Evolutionary conservation across 495 filamentous ascomycete species (phyloP), one percentile per base, ranked within the genome.

Genomic region (Neurospora sp.): DNA sequence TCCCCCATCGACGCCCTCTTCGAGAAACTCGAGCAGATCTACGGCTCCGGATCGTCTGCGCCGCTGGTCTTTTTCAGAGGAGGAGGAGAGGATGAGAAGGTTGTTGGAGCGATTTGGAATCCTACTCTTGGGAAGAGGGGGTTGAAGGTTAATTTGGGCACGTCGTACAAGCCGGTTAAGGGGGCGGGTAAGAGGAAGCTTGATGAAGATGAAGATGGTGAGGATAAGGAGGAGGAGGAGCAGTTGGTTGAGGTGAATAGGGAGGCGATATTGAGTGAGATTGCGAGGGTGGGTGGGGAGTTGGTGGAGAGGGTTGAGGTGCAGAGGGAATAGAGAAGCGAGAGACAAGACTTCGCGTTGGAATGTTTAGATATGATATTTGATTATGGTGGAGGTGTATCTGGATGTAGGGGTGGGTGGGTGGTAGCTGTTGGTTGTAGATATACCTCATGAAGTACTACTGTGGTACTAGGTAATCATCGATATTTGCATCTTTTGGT

Each of bases 31-130:
- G 83, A 88, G 0, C 11, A 14, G 0, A 9, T 62, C 3, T 62
- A 62, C 6, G 54, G 54, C 73, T 79, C 80, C 31, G 78, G 88
- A 4, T 96, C 91, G 79, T 84, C 80, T 16, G 88, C 89, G 37
- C 86, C 87, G 35, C 78, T 95, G 40, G 81, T 96, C 0, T 91
- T 97, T 76, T 97, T 97, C 84, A 86, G 90, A 39, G 89, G 92
- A 46, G 83, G 81, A 8, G 79, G 85, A 18, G 83, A 86, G 1
- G 87, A 86, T 1, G 87, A 89, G 54, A 78, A 82, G 60, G 81
- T 90, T 1, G 89, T 98, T 78, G 91, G 89, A 5, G 94, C 90
- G 2, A 79, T 98, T 71, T 98, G 95, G 95, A 95, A 92, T 76
- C 94, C 93, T 5, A 84, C 86, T 72, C 82, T 86, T 10, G 79